Evolutionary conservation across 2,329 filamentous ascomycete species (phyloP), one percentile per base, ranked within the genome.

Genomic region (Claviceps maximensis): DNA sequence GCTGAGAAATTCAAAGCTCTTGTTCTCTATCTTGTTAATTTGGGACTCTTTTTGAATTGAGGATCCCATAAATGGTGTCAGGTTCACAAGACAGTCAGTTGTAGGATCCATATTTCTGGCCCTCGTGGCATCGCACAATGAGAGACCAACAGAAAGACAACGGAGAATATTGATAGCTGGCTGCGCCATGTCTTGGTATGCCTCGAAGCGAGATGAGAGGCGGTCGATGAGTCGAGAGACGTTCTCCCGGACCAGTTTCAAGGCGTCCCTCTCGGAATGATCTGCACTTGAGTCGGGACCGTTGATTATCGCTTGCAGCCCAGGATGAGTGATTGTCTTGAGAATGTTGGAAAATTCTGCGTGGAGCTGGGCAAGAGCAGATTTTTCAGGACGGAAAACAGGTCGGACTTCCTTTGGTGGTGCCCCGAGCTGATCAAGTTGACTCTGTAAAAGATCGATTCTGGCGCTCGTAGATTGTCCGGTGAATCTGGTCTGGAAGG

Each of bases 141-240:
- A 84, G 33, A 94, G 68, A 2, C 89, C 90, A 55, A 95, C 72
- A 58, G 85, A 80, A 10, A 97, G 71, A 59, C 87, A 87, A 54
- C 86, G 82, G 45, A 97, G 73, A 57, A 96, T 86, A 51, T 86
- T 87, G 46, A 89, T 75, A 12, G 89, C 77, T 4, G 89, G 90
- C 46, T 79, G 75, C 0, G 86, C 87, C 59, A 97, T 80, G 63
- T 98, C 93, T 56, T 89, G 87, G 61, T 96, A 97, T 15, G 82
- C 82, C 41, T 82, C 78, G 63, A 89, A 94, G 38, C 82, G 76
- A 31, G 79, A 74, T 1, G 75, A 77, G 8, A 98, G 75, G 46
- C 90, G 80, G 52, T 77, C 72, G 49, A 86, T 79, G 41, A 95
- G 79, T 56, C 86, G 81, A 7, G 73, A 70, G n/a, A 93, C 71